phyloP scores from a whole-genome alignment of 2,329 filamentous ascomycete species.

The Arthrobotrys entomopaga region DNA sequence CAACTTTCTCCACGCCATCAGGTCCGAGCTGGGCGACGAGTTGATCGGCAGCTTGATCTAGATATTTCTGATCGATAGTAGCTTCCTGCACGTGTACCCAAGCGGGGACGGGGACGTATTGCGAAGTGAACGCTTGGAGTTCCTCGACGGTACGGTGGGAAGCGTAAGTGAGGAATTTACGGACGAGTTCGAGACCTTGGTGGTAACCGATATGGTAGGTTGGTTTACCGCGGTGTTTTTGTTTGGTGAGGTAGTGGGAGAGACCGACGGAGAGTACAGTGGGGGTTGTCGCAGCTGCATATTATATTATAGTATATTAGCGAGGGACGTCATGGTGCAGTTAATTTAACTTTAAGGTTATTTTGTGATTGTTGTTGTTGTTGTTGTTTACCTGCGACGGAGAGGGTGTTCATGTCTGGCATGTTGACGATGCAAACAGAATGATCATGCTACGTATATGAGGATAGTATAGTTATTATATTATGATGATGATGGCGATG shows the following conservation, averaged over 20 bases:
- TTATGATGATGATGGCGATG: background rate
- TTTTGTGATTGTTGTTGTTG: background rate
- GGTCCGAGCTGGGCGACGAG: constrained; percentile 80
- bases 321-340: too few relatives aligned
- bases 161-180: constrained; percentile 83
- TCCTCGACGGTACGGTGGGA: constrained; percentile 93
- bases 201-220: constrained; percentile 94
- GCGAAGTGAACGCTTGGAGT: constrained; percentile 86
- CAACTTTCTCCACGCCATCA: constrained; percentile 77
- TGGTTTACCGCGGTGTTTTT: constrained; percentile 80
- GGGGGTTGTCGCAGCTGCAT: constrained; percentile 77
- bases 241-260: constrained; percentile 87
- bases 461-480: background rate
- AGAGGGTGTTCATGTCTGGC: constrained; percentile 72
- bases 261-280: constrained; percentile 87
- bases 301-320: background rate
- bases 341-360: too few relatives aligned
- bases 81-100: constrained; percentile 84
- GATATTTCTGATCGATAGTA: constrained; percentile 71
- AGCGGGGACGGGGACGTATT: constrained; percentile 88
- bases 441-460: constrained; percentile 13
- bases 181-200: constrained; percentile 86
- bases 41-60: constrained; percentile 73
- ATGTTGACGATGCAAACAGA: constrained; percentile 5
- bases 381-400: constrained; percentile 69